phyloP scores from a whole-genome alignment of 805 yeast species.

The Komagataella pseudopastoris region DNA sequence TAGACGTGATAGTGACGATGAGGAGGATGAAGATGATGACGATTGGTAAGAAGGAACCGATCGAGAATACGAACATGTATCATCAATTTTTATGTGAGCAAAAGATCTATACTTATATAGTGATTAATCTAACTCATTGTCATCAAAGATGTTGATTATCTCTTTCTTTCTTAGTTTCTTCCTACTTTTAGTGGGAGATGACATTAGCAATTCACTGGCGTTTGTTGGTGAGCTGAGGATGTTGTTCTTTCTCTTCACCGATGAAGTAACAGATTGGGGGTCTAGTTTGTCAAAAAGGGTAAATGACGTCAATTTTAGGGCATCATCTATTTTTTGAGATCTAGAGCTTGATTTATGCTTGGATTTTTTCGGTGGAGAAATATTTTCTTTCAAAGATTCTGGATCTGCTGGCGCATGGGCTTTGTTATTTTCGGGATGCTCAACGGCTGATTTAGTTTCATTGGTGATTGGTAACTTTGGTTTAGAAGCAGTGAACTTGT shows the following conservation, averaged over 20 bases:
- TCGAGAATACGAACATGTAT: not conserved
- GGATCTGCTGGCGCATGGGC: not conserved
- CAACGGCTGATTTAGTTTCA: not conserved
- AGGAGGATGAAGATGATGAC: conserved; percentile 51
- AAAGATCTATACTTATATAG: not conserved
- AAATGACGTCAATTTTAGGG: not conserved
- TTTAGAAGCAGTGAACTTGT: not conserved
- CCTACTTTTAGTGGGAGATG: not conserved
- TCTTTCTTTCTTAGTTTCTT: not conserved
- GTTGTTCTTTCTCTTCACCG: not conserved
- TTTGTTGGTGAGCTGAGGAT: not conserved
- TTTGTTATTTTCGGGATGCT: not conserved
- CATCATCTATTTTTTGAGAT: not conserved
- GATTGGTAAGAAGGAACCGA: conserved; percentile 16
- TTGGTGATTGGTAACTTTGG: not conserved
- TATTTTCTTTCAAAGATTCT: not conserved
- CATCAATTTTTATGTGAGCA: not conserved
- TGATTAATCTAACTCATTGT: not conserved
- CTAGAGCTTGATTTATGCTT: not conserved
- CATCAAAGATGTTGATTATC: not conserved
- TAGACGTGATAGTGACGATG: conserved; percentile 56
- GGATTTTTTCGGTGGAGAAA: not conserved
- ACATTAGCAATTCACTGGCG: not conserved
- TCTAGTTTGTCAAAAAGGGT: not conserved
- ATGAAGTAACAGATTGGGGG: not conserved